Evolutionary conservation across 176 grass and related monocot genomes (phyloP).

Genomic region (Aegilops speltoides): DNA sequence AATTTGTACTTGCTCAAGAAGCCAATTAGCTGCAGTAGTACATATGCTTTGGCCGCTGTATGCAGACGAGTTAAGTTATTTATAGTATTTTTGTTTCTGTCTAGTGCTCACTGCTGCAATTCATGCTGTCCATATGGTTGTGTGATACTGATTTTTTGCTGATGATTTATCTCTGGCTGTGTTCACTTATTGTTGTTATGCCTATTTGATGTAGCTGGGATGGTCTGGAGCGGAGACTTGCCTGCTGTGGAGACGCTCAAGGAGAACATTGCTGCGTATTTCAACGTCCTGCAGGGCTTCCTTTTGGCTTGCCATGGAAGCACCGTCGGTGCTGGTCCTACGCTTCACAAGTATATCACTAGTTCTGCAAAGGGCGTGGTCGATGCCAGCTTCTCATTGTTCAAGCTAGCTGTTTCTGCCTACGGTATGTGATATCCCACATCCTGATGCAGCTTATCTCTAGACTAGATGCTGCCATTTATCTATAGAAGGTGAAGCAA

Average conservation of each 20-base stretch:
- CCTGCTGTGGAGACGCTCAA: slow-evolving; percentile 65
- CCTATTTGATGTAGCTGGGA: slow-evolving; percentile 58
- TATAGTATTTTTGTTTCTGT: background rate
- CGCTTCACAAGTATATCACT: slow-evolving; percentile 74
- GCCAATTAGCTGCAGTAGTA: background rate
- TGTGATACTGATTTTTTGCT: background rate
- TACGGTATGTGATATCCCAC: slow-evolving; percentile 46
- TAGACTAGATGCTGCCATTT: background rate
- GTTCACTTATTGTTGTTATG: background rate
- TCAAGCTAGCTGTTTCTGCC: slow-evolving; percentile 71
- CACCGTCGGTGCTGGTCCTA: slow-evolving; percentile 66
- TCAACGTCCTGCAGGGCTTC: slow-evolving; percentile 85
- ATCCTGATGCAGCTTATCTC: background rate
- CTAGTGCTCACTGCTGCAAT: background rate
- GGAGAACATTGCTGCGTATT: slow-evolving; percentile 76
- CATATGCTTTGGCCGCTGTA: background rate
- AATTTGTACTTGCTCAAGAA: background rate
- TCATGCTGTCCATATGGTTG: background rate
- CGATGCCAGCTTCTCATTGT: slow-evolving; percentile 75
- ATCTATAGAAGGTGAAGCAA: background rate
- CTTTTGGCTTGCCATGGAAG: slow-evolving; percentile 85
- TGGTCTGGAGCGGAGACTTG: slow-evolving; percentile 82
- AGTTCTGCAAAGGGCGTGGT: slow-evolving; percentile 57
- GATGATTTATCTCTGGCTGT: background rate
- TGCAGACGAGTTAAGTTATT: background rate